phyloP scores from a whole-genome alignment of 768 basidiomycete species.

The Tricholoma sp. region DNA sequence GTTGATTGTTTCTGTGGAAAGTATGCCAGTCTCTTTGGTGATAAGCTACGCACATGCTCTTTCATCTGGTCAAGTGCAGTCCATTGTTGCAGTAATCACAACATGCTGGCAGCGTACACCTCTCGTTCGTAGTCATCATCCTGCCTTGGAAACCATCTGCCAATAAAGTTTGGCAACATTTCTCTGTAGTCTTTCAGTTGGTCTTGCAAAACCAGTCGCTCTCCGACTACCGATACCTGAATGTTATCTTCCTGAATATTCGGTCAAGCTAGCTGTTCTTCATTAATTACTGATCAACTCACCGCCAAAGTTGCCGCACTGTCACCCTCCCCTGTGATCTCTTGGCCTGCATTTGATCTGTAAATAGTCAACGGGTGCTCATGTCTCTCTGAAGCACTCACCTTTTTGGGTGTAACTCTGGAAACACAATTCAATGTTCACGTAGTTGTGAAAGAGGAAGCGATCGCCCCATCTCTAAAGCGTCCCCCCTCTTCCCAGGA shows the following conservation, averaged over 20 bases:
- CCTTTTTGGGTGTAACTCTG: background rate
- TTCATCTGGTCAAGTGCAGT: constrained; percentile 19
- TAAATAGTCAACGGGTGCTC: background rate
- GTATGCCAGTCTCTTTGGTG: background rate
- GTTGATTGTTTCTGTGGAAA: background rate
- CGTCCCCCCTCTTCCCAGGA: constrained; percentile 3
- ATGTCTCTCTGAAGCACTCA: background rate
- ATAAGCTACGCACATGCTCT: background rate
- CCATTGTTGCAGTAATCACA: constrained; percentile 33
- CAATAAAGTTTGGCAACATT: constrained; percentile 28
- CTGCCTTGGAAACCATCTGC: constrained; percentile 22
- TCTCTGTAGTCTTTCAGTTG: constrained; percentile 23
- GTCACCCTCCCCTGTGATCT: background rate
- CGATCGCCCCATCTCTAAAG: constrained; percentile 34
- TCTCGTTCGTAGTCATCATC: constrained; percentile 12
- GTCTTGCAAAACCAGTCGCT: constrained; percentile 8
- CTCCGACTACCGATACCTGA: background rate
- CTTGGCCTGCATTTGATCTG: no score
- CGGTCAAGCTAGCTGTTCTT: background rate
- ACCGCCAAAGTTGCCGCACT: background rate
- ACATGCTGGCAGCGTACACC: constrained; percentile 26
- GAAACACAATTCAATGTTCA: constrained; percentile 16
- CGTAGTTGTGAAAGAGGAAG: constrained; percentile 31
- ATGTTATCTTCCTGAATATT: background rate
- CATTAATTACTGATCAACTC: background rate